Evolutionary conservation across 2,329 filamentous ascomycete species (phyloP).

Genomic region (Emmonsiellopsis sp.): DNA sequence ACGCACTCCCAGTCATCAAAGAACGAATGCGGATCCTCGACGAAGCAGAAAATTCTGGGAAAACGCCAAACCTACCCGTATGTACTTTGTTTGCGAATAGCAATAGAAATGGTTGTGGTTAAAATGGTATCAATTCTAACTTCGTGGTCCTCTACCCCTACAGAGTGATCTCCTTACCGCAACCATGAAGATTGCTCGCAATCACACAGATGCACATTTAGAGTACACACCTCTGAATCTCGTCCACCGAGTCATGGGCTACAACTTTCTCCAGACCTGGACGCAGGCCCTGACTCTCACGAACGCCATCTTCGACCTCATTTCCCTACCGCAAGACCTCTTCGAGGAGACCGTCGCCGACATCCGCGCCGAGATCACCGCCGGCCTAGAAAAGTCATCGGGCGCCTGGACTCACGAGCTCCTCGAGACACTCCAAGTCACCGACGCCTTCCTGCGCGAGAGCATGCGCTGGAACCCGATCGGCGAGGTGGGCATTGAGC

Average conservation of each 20-base stretch:
- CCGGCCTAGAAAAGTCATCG: background rate
- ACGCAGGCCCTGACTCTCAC: conserved; percentile 9
- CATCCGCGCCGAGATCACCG: conserved; percentile 5
- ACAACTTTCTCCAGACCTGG: conserved; percentile 7
- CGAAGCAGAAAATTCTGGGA: background rate
- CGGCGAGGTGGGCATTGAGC: conserved; percentile 12
- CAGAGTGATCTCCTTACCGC: conserved; percentile 7
- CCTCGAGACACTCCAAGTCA: conserved; percentile 12
- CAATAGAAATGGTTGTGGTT: too few species aligned
- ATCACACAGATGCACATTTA: conserved; percentile 7
- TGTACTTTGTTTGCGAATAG: background rate
- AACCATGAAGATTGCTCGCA: conserved; percentile 9
- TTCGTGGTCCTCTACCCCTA: background rate
- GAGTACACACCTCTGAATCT: conserved; percentile 9
- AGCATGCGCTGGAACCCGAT: conserved; percentile 11
- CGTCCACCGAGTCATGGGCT: conserved; percentile 2
- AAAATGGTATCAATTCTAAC: background rate
- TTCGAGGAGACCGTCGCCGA: conserved; percentile 7
- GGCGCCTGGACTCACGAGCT: conserved; percentile 2
- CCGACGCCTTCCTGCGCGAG: conserved; percentile 13
- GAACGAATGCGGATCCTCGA: conserved; percentile 11
- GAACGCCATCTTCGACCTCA: conserved; percentile 12
- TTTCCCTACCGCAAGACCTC: conserved; percentile 3
- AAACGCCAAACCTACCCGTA: background rate
- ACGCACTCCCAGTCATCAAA: conserved; percentile 7